These are phyloP conservation scores for Cercospora janseana DNA, from an alignment of 2,329 filamentous ascomycete genomes.

Conservation along the genomic window DNA sequence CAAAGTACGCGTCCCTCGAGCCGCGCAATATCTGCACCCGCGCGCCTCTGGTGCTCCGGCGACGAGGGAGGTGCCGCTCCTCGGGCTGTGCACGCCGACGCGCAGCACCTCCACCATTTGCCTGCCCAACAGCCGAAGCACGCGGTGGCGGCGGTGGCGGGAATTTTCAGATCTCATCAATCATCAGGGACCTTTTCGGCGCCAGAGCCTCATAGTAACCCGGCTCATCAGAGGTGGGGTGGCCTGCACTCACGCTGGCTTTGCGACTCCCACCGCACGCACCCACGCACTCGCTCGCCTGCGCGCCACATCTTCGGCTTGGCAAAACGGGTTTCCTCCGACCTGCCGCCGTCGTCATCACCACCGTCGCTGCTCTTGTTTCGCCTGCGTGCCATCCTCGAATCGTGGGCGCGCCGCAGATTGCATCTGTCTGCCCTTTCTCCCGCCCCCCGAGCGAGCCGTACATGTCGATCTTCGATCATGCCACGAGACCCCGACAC, in stretches of 20 bases:
- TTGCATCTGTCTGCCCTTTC: constrained; percentile 11
- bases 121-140: constrained; percentile 9
- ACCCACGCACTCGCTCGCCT: constrained; percentile 1
- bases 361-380: neutral
- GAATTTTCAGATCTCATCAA: constrained; percentile 1
- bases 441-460: constrained; percentile 7
- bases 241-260: constrained; percentile 3
- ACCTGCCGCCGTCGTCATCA: neutral
- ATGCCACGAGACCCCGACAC: constrained; percentile 19
- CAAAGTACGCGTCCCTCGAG: too few species aligned
- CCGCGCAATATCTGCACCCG: constrained; percentile 1
- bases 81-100: neutral
- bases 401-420: constrained; percentile 4
- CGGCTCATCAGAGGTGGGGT: constrained; percentile 7
- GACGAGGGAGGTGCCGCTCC: too few species aligned
- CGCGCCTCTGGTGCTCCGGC: too few species aligned
- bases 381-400: neutral
- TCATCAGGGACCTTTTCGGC: constrained; percentile 1
- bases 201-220: neutral
- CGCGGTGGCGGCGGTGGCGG: too few species aligned
- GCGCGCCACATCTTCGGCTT: constrained; percentile 13
- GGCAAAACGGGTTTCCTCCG: constrained; percentile 6
- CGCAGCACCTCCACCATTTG: neutral
- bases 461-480: constrained; percentile 22
- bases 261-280: constrained; percentile 6